Conservation (phyloP, 768 basidiomycete genomes). For the Lactarius sanguifluus region DNA sequence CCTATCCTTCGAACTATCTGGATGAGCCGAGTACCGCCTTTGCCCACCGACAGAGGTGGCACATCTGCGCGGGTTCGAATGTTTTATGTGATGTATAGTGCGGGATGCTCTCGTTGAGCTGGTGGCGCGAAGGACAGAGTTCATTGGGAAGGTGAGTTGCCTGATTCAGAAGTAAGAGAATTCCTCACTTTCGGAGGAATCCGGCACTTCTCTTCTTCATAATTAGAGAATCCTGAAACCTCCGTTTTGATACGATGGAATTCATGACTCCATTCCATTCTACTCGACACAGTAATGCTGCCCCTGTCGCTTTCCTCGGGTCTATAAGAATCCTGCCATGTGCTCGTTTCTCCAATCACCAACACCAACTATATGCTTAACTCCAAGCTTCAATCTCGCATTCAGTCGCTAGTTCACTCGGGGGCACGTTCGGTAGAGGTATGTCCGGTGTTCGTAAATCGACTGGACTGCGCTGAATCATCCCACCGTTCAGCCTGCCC, state of each 20-base stretch:
- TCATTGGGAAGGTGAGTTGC: constrained; percentile 25
- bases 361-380: constrained; percentile 10
- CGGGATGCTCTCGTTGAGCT: constrained; percentile 2
- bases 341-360: not conserved
- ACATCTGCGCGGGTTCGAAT: not conserved
- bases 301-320: not conserved
- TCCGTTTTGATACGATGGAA: not conserved
- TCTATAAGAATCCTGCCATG: constrained; percentile 1
- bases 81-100: not conserved
- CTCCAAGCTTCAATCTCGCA: constrained; percentile 13
- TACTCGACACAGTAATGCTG: not conserved
- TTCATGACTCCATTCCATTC: not conserved
- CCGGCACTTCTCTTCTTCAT: not conserved
- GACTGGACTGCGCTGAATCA: not conserved
- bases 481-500: not conserved
- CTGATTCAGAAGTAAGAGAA: not conserved
- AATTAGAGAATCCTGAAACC: not conserved
- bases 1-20: constrained; percentile 22
- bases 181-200: not conserved
- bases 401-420: constrained; percentile 9
- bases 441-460: not conserved
- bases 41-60: not conserved
- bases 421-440: constrained; percentile 5
- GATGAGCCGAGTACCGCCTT: constrained; percentile 14
- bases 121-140: constrained; percentile 17